Conservation (phyloP, 805 yeast species). For the Wickerhamiella alocasiicola region DNA sequence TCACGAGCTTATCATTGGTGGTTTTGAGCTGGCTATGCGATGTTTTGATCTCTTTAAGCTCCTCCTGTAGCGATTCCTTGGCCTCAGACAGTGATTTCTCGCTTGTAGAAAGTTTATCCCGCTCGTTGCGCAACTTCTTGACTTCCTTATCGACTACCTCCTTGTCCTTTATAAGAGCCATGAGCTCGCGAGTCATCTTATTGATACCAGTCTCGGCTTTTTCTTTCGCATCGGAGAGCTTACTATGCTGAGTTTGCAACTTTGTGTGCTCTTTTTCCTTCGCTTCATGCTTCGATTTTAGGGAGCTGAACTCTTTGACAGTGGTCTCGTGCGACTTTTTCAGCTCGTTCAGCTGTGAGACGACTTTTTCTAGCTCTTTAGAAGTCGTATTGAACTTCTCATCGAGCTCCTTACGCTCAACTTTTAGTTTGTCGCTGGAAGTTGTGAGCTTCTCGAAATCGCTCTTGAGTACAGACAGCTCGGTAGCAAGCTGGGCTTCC, state of each 20-base stretch:
- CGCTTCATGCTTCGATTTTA: slow-evolving; percentile 1
- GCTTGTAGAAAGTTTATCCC: slow-evolving; percentile 14
- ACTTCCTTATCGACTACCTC: slow-evolving; percentile 25
- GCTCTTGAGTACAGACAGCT: slow-evolving; percentile 19
- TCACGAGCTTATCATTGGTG: slow-evolving; percentile 31
- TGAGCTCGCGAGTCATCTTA: slow-evolving; percentile 76
- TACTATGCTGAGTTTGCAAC: slow-evolving; percentile 23
- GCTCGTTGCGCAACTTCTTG: slow-evolving; percentile 11
- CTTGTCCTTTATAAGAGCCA: slow-evolving; percentile 49
- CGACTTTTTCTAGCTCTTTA: not conserved
- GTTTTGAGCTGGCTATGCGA: slow-evolving; percentile 22
- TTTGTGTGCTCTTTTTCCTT: not conserved
- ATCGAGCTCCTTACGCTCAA: slow-evolving; percentile 4
- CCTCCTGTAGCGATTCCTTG: slow-evolving; percentile 4
- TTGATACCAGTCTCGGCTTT: slow-evolving; percentile 80
- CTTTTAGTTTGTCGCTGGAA: slow-evolving; percentile 18
- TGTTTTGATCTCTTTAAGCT: slow-evolving; percentile 19
- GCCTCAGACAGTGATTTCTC: slow-evolving; percentile 14
- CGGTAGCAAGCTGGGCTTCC: not conserved
- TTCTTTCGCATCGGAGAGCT: slow-evolving; percentile 34
- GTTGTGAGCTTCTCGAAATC: slow-evolving; percentile 22
- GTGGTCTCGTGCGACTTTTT: slow-evolving; percentile 6
- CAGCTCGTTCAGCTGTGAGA: not conserved
- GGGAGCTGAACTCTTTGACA: slow-evolving; percentile 3
- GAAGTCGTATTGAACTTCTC: not conserved